Evolutionary conservation across 1,139 yeast genomes (phyloP), one percentile per base, ranked within the genome.

Genomic region (Chernovozyma sophiae-reginae): DNA sequence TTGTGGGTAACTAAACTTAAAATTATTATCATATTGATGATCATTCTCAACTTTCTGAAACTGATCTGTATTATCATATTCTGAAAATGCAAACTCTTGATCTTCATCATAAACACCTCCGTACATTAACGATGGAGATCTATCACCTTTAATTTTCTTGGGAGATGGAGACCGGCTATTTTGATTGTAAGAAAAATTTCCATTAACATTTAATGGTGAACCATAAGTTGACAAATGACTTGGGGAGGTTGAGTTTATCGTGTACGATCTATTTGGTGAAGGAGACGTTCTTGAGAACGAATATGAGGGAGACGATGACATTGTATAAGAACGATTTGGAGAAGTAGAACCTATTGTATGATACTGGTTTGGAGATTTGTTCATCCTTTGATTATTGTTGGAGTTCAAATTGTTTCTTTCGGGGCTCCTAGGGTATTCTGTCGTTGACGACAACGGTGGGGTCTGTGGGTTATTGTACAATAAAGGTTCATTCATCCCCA

Each of bases 131-230:
- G 18, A 17, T 3, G 32, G 32, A 19, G 32, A 30, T 30, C 25
- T 19, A 6, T 20, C 32, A 19, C n/a, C 10, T 6, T 6, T 20
- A 10, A 20, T 20, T 20, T 20, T 20, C 10, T 20, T 6, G 10
- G 37, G 37, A 23, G 37, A 35, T 8, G 33, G 33, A 12, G 33
- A 31, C 18, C 37, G 25, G 16, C 33, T 30, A n/a, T 14, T 10
- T 3, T 25, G 29, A 13, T 16, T 13, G 12, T 13, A 16, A 16
- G 15, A 7, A 13, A 6, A 6, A 16, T 16, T 16, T 7, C 23
- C 23, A 20, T 7, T 20, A 7, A 10, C 8, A 7, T 7, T 10
- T 20, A 10, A 10, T 13, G 29, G 29, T 6, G 29, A 26, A 14
- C 10, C 6, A 16, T 26, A 26, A 11, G 25, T n/a, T 11, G 25